Base-by-base conservation (phyloP, 306 rosid species). In the Ziziphus jujuba region DNA sequence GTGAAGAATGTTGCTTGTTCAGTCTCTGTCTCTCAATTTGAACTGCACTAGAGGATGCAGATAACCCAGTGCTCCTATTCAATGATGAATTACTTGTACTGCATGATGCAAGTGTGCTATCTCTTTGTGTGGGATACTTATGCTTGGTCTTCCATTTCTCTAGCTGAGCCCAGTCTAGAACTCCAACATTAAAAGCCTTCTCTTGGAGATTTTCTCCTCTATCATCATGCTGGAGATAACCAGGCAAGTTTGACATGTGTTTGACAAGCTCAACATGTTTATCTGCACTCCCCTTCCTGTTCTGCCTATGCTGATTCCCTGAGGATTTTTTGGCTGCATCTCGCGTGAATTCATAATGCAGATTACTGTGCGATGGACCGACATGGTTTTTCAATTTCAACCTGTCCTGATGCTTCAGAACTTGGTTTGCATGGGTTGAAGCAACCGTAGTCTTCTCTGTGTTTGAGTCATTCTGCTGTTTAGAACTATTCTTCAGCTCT, bases 241-340 rank as follows among this genome's bases (percentile, higher is more conserved):
- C 78, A 13, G 98, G 98, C 83, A 93, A 76, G 80, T 82, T 84
- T 4, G 97, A 79, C 98, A 93, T 93, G 83, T 93, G 77, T 80
- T 76, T 90, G 75, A 93, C 86, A 80, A 93, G 91, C 85, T 93
- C 98, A 66, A 85, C 96, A 62, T 68, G 84, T 70, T 73, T 81
- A 31, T 52, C 56, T 56, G 77, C 61, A 67, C 77, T 79, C 75
- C 69, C 83, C 74, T 79, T 78, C 0, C 62, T 65, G 19, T 73
- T 80, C 72, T 74, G 72, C 52, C 64, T 55, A 57, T 71, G 65
- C 24, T 14, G 59, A 63, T 52, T 66, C 35, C 60, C 63, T 0
- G 67, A 69, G 69, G 54, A 57, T 40, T 66, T 77, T 22, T 44
- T 70, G 19, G 57, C 72, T 7, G 72, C 66, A 24, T 79, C 86